Evolutionary conservation across 2,329 filamentous ascomycete species (phyloP), one percentile per base, ranked within the genome.

Genomic region (Alternaria sp.): DNA sequence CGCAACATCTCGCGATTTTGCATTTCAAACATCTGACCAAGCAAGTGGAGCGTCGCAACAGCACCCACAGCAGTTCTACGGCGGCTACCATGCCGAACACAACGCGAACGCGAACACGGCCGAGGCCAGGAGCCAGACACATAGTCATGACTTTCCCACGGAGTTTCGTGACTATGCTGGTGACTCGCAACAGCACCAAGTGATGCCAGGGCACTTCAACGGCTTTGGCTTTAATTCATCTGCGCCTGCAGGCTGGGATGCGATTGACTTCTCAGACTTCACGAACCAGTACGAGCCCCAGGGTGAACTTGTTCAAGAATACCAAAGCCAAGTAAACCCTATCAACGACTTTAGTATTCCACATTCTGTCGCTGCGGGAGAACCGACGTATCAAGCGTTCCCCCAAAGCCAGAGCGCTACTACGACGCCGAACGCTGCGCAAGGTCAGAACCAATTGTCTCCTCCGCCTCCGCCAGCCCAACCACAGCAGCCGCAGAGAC

Each of bases 231-330:
- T 71, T 68, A 66, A 59, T 48, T 56, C 70, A 12, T 63, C 70
- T 9, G 72, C 65, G 34, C 67, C 72, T 24, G 30, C 74, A 55
- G 66, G 68, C 46, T 80, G 78, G 78, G 77, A 79, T 42, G 65
- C 76, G 7, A 64, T 77, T 51, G 75, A 77, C 59, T 75, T 76
- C 42, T 60, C 73, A 22, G 72, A 72, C 42, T 74, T 78, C 44
- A 63, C 69, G 5, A 67, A 70, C 30, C 74, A 78, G 53, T 81
- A 80, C 75, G 80, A 83, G 59, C 80, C 80, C 4, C 81, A 82
- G 67, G 81, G 81, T 43, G 80, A 82, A 66, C 74, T 82, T n/a
- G 64, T 78, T 16, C 75, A 78, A 51, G 77, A 80, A 66, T 67
- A 71, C 26, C 74, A 71, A 53, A 65, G 70, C 34, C 75, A 75